Evolutionary conservation across 1,139 yeast species (phyloP), one percentile per base, ranked within the genome.

Genomic region (Geotrichum siamense): DNA sequence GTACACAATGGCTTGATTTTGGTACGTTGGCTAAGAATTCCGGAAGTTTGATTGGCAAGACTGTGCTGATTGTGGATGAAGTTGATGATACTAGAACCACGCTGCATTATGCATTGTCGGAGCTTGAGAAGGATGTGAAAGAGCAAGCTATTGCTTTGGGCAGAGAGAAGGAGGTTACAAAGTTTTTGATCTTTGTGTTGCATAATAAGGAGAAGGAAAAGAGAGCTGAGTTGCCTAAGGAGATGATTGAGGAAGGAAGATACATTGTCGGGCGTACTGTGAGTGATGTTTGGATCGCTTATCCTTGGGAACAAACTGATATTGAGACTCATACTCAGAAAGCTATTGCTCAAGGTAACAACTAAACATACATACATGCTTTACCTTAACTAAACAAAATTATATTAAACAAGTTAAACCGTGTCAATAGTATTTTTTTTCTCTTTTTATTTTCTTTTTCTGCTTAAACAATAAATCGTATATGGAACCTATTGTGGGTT

Each of bases 61-160:
- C 77, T 59, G 71, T 86, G 30, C 69, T 86, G 60, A 83, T 87
- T 58, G 91, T 87, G 49, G 96, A 87, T 61, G 96, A 87, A 65
- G 96, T 87, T 39, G 96, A 87, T 64, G 96, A 87, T 62, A 86
- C 96, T 41, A 80, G 96, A 72, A 87, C 96, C 50, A 87, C 96
- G 17, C 74, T 87, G 54, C 95, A 86, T 67, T 89, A 87, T 59
- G 96, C 96, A 3, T 79, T 87, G 20, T 73, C 81, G 25, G 96
- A 87, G 65, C 75, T 87, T 60, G 77, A 82, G 64, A 84, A 84
- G 67, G 97, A 89, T 60, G 82, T 87, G 43, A 76, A 59, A 34
- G 74, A 64, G 28, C 79, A 79, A 59, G 75, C 80, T 30, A 64
- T 64, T 52, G 72, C 69, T 48, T 62, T 70, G 42, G 75, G 75